phyloP scores from a whole-genome alignment of 2,329 filamentous ascomycete genomes.

The Clarireedia hainanense region DNA sequence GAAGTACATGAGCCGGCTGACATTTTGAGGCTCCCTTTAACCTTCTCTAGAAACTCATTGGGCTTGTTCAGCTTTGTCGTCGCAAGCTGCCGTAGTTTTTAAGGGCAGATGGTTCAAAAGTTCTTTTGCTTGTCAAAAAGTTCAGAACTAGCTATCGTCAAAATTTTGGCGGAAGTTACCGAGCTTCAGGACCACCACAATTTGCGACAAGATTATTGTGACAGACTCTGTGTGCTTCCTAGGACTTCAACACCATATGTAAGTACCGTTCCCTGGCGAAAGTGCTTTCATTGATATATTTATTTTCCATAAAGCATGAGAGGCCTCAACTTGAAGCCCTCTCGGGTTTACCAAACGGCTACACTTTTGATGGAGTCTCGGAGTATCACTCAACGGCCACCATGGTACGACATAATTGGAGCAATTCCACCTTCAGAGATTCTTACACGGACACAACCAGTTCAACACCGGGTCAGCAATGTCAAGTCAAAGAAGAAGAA shows the following conservation, averaged over 20 bases:
- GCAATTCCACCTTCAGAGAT: slow-evolving; percentile 48
- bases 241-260: background rate
- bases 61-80: slow-evolving; percentile 4
- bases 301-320: slow-evolving; percentile 15
- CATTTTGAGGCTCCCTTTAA: slow-evolving; percentile 42
- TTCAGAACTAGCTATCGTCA: slow-evolving; percentile 6
- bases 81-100: slow-evolving; percentile 3
- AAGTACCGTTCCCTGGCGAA: background rate
- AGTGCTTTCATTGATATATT: too few relatives aligned
- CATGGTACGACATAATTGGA: slow-evolving; percentile 29
- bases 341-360: slow-evolving; percentile 41
- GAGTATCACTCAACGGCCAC: slow-evolving; percentile 30
- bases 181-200: slow-evolving; percentile 1
- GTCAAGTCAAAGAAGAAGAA: slow-evolving; percentile 40
- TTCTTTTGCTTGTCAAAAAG: slow-evolving; percentile 2
- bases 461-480: slow-evolving; percentile 34
- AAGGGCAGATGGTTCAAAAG: background rate
- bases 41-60: slow-evolving; percentile 20
- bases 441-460: slow-evolving; percentile 44
- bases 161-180: slow-evolving; percentile 7
- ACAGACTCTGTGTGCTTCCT: background rate
- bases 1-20: slow-evolving; percentile 56
- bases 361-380: slow-evolving; percentile 37
- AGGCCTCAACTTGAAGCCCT: slow-evolving; percentile 31
- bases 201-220: slow-evolving; percentile 1